Percentiles rank a stretch among this genome's conserved stretches.
These are phyloP conservation scores for Coemansia sp. DNA, from an alignment of 192 early-diverging fungal genomes.

Conservation along the genomic window DNA sequence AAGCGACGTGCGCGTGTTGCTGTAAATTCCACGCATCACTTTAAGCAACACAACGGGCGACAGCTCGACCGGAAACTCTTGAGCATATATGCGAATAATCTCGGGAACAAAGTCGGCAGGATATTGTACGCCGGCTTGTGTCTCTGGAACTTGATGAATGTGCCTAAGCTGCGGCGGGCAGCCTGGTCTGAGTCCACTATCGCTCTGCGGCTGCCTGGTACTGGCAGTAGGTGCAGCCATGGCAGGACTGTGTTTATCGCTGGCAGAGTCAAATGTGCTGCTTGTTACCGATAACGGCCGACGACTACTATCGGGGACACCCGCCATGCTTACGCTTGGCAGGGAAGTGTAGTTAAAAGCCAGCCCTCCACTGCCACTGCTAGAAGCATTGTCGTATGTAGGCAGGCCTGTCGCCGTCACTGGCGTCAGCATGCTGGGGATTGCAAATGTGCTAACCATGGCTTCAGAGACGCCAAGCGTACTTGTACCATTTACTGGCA, in stretches of 20 bases:
- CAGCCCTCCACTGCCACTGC: no score
- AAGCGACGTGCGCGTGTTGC: slow-evolving; percentile 41
- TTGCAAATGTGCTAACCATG: background rate
- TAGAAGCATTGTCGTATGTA: background rate
- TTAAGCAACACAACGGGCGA: slow-evolving; percentile 35
- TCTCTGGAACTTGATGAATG: no score
- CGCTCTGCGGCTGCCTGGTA: no score
- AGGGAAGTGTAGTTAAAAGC: no score
- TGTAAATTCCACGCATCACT: slow-evolving; percentile 42
- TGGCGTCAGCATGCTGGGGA: slow-evolving; percentile 11
- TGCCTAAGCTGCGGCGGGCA: background rate
- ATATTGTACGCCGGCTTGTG: slow-evolving; percentile 1
- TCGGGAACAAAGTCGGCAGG: slow-evolving; percentile 36
- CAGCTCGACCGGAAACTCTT: slow-evolving; percentile 35
- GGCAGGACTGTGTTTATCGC: no score
- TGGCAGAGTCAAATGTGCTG: no score
- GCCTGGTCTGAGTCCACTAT: no score
- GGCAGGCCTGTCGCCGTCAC: background rate
- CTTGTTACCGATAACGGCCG: no score
- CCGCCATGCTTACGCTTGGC: no score
- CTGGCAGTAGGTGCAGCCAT: no score
- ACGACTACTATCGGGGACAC: no score
- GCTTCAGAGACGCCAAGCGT: background rate
- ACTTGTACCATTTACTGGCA: background rate
- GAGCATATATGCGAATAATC: slow-evolving; percentile 32